These are phyloP conservation scores for Xylariaceae sp. DNA, from an alignment of 2,329 filamentous ascomycete species.

Conservation along the genomic window DNA sequence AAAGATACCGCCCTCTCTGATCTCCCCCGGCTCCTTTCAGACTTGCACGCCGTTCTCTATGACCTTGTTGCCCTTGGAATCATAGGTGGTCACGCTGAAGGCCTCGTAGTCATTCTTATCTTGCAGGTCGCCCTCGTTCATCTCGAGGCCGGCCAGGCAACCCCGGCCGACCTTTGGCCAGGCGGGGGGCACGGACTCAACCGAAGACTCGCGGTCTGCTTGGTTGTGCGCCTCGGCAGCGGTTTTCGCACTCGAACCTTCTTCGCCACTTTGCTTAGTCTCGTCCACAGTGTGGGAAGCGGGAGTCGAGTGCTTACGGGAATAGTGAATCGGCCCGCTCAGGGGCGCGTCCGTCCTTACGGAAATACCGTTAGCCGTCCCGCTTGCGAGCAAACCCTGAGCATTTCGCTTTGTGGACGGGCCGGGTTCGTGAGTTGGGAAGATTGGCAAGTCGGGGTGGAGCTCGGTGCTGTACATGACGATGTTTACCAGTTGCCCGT, in stretches of 20 bases:
- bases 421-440: slow-evolving; percentile 46
- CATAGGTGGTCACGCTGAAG: slow-evolving; percentile 41
- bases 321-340: slow-evolving; percentile 38
- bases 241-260: slow-evolving; percentile 21
- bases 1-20: neutral
- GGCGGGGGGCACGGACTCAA: slow-evolving; percentile 35
- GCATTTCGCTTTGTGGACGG: slow-evolving; percentile 27
- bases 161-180: slow-evolving; percentile 39
- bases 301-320: slow-evolving; percentile 1
- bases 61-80: slow-evolving; percentile 35
- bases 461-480: slow-evolving; percentile 63
- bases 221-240: slow-evolving; percentile 18
- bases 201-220: slow-evolving; percentile 30
- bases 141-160: slow-evolving; percentile 31
- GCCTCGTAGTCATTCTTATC: slow-evolving; percentile 39
- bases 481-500: slow-evolving; percentile 64
- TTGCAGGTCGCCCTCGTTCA: slow-evolving; percentile 35
- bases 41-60: slow-evolving; percentile 37
- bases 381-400: slow-evolving; percentile 33
- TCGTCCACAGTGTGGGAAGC: slow-evolving; percentile 10
- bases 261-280: slow-evolving; percentile 24
- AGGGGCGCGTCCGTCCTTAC: slow-evolving; percentile 41
- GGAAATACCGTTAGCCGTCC: slow-evolving; percentile 36
- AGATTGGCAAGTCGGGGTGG: slow-evolving; percentile 68
- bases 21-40: neutral